Base-by-base conservation (phyloP, 2,329 filamentous ascomycete species). In the Pyrenophora seminiperda region DNA sequence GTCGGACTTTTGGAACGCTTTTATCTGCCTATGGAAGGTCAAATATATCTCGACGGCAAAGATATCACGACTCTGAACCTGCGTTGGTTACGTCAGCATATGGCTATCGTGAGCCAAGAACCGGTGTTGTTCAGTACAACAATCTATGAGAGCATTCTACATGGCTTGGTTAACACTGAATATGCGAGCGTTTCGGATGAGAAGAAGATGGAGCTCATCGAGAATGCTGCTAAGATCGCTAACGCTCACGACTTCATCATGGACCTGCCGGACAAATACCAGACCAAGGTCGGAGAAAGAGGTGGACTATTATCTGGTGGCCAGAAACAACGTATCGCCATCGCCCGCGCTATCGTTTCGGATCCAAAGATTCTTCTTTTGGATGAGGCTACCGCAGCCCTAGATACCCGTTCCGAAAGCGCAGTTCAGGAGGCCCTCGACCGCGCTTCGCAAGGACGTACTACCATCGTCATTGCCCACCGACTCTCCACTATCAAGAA, bases 291-390 rank as follows among this genome's bases (percentile, higher is more conserved):
- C n/a, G 94, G 94, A 48, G 91, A 97, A 73, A 87, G 92, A 56
- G 94, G 94, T 7, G 96, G 96, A 70, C 77, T 97, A 43, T 81
- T 99, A 7, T 96, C 90, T 47, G 94, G 94, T 71, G 94, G 94
- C 29, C 94, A 99, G 75, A 96, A 97, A 73, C 94, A 97, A 75
- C 90, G 94, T 62, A 95, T 97, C 67, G 92, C 93, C 10, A 97
- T 97, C 73, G 91, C 93, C 6, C 83, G 91, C 66, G 92, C 92
- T 31, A 84, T 97, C 48, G 90, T 97, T 22, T 93, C 89, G 14
- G 89, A 97, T 63, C 93, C 93, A 0, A 95, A 92, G 76, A 86
- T 99, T 65, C 80, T 99, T 1, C 82, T 99, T 0, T 85, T 99
- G 4, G 94, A 99, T 59, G 94, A 99, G 73, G 94, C 94, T 4